Base-by-base conservation (phyloP, 306 rosid species). In the Lathyrus sativus region DNA sequence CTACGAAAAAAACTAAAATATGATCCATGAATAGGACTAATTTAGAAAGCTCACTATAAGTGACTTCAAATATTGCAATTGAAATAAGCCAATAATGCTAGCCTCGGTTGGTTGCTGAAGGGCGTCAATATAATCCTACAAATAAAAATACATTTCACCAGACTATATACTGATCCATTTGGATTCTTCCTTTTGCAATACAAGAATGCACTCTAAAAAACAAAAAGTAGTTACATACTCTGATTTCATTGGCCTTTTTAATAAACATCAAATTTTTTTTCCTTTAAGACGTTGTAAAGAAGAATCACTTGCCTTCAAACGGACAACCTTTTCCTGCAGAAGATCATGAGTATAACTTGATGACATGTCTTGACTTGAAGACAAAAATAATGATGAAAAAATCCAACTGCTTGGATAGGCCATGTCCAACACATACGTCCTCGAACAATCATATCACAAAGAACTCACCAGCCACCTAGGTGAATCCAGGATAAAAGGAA, bases 381-480 rank as follows among this genome's bases (percentile, higher is more conserved):
- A 28, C 51, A 45, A 37, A 42, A 12, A 18, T 48, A 19, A 15
- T 12, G 26, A 41, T 61, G 18, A 53, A 72, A 44, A 54, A 67
- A 7, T 66, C 48, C 64, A 76, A 22, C 26, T 62, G 33, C 43
- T 8, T 62, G 22, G 4, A 37, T 37, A 17, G 38, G 26, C 12
- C 43, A 17, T 42, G n/a, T 51, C 74, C 59, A 15, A 24, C 53
- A 44, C 15, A 54, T 37, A 35, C 53, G n/a, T 6, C 35, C 45
- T 37, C 68, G 62, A 51, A 51, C 67, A 38, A 56, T 46, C 62
- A 60, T 65, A 24, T 11, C 39, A 11, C 17, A 53, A n/a, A 31
- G 44, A 51, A 81, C 91, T 86, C 64, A 90, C 96, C 83, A 88
- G 79, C 96, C 96, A 92, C 82, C 96, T 90, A 45, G 98, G 98